Percentiles rank a stretch among this genome's conserved stretches.
Conservation (phyloP, 257 asterid genomes). For the Hygrophila difformis region DNA sequence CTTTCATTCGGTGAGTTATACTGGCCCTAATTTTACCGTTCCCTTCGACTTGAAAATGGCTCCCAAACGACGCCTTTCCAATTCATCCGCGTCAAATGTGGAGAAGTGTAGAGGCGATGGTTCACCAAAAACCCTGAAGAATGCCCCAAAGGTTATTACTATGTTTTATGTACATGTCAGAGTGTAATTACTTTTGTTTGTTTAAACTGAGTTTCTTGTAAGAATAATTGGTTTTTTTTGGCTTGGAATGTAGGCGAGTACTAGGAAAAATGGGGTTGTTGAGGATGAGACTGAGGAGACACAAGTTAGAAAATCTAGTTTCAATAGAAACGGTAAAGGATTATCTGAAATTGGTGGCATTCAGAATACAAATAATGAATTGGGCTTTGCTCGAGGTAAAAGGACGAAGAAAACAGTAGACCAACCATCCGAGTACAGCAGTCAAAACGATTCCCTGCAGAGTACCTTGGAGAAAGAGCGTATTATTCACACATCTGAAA, state of each 20-base stretch:
- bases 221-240: slow-evolving; percentile 2
- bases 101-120: slow-evolving; percentile 15
- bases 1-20: slow-evolving; percentile 31
- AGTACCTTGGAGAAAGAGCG: slow-evolving; percentile 26
- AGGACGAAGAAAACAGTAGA: slow-evolving; percentile 31
- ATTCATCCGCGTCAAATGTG: slow-evolving; percentile 24
- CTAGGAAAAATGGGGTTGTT: slow-evolving; percentile 19
- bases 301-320: slow-evolving; percentile 15
- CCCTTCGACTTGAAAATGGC: slow-evolving; percentile 35
- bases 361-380: slow-evolving; percentile 8
- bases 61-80: slow-evolving; percentile 28
- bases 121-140: slow-evolving; percentile 16
- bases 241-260: slow-evolving; percentile 29
- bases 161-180: not conserved
- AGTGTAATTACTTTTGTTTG: not conserved
- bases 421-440: slow-evolving; percentile 19
- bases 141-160: slow-evolving; percentile 21
- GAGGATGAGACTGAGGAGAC: slow-evolving; percentile 35
- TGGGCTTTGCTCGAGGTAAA: slow-evolving; percentile 25
- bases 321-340: slow-evolving; percentile 30
- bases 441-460: slow-evolving; percentile 17
- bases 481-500: slow-evolving; percentile 28
- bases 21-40: slow-evolving; percentile 18
- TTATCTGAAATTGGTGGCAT: slow-evolving; percentile 19
- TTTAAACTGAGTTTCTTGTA: slow-evolving; percentile 1